Conservation (phyloP, 345 rosid genomes). For the Hirschfeldia incana region DNA sequence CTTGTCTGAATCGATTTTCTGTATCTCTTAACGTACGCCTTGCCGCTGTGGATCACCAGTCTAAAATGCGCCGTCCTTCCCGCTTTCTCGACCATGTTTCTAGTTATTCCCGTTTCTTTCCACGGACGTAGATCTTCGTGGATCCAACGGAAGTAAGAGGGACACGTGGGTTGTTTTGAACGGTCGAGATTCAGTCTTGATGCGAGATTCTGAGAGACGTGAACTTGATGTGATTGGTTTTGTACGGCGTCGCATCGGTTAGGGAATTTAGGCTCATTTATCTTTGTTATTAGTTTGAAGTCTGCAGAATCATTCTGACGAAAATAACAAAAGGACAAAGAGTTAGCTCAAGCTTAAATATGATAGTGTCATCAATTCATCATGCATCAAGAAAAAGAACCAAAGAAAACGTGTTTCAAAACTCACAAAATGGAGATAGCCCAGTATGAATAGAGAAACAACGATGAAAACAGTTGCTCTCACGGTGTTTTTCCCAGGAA, state of each 20-base stretch:
- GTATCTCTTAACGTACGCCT: conserved; percentile 57
- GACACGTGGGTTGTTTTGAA: conserved; percentile 44
- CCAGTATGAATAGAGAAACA: conserved; percentile 17
- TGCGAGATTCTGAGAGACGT: not conserved
- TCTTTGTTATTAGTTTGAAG: not conserved
- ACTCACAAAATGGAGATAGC: conserved; percentile 19
- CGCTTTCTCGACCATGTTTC: conserved; percentile 53
- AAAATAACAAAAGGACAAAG: not conserved
- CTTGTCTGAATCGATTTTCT: conserved; percentile 47
- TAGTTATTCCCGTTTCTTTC: conserved; percentile 57
- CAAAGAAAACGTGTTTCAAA: not conserved
- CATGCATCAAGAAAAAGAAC: not conserved
- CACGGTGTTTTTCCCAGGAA: not conserved
- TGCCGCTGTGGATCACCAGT: conserved; percentile 52
- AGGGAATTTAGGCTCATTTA: conserved; percentile 10
- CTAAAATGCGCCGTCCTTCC: conserved; percentile 58
- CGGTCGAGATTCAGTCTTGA: not conserved
- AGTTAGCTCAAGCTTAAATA: not conserved
- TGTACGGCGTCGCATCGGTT: conserved; percentile 19
- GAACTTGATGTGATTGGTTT: conserved; percentile 6
- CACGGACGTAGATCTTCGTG: conserved; percentile 70
- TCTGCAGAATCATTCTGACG: conserved; percentile 14
- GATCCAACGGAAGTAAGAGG: conserved; percentile 71
- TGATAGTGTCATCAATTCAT: not conserved
- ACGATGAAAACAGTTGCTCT: conserved; percentile 14